Evolutionary conservation across 306 rosid genomes (phyloP), one percentile per base, ranked within the genome.

Genomic region (Sicyos baderoa): DNA sequence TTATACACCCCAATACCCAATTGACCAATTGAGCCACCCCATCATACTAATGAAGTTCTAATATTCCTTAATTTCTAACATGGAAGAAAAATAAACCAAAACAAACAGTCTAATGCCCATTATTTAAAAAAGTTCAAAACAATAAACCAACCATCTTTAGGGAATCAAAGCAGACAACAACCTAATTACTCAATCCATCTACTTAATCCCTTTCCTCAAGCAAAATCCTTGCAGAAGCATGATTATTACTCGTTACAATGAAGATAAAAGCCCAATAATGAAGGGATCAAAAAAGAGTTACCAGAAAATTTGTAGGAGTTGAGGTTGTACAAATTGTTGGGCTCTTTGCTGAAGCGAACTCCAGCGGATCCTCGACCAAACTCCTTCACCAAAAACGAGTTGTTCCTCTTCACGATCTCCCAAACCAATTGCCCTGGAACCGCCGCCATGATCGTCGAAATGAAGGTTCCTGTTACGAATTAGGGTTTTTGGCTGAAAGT

Each of bases 401-500:
- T 92, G 88, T 92, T 87, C 83, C 65, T 87, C 84, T 92, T 92
- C 77, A 92, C 96, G 47, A 92, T 87, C 95, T 92, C 96, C 98
- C 98, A 92, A 35, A 92, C 69, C 56, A 92, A 83, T 18, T 82
- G 97, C 50, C 90, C 97, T 14, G 97, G 84, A 44, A 89, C 88
- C 0, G 87, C 78, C 56, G 97, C 82, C 97, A 92, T 92, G 59
- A 49, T 54, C 17, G 29, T 55, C 75, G 70, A 64, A 21, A 5
- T 64, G 10, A 0, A 63, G 15, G 45, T 12, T 45, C 71, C 71
- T 47, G 71, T 10, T 47, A 15, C 73, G 79, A 47, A 37, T 21
- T 7, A 61, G 64, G 50, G 73, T 72, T 68, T 71, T 0, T 49
- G 14, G 53, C 29, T 50, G 4, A 45, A 60, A 25, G 16, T 49